Conservation (phyloP, 768 basidiomycete species). For the Phylloporus rhodoxanthus region DNA sequence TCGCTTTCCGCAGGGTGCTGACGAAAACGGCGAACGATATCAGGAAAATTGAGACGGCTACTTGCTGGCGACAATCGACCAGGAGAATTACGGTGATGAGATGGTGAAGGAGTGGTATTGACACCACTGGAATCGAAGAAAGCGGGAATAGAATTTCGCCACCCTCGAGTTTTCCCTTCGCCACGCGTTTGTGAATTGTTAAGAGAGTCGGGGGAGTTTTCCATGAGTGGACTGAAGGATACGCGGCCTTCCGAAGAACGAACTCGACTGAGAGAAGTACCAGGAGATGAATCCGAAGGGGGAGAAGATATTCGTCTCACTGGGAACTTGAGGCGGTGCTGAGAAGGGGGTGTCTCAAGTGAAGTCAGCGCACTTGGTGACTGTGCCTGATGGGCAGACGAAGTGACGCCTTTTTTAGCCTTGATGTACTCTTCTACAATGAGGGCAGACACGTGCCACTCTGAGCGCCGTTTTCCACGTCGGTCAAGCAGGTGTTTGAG, state of each 20-base stretch:
- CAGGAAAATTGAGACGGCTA: slow-evolving; percentile 37
- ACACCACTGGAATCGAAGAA: slow-evolving; percentile 31
- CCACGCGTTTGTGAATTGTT: slow-evolving; percentile 42
- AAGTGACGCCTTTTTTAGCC: slow-evolving; percentile 29
- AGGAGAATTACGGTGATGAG: slow-evolving; percentile 20
- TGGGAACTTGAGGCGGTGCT: slow-evolving; percentile 8
- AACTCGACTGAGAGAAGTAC: slow-evolving; percentile 35
- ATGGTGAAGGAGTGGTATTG: slow-evolving; percentile 32
- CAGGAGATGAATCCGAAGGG: slow-evolving; percentile 36
- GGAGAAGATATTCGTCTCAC: slow-evolving; percentile 25
- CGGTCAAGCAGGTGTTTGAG: slow-evolving; percentile 58
- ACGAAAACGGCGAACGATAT: slow-evolving; percentile 33
- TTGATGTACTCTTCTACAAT: slow-evolving; percentile 62
- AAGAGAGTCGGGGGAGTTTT: slow-evolving; percentile 42
- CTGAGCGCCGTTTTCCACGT: slow-evolving; percentile 37
- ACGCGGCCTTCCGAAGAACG: slow-evolving; percentile 44
- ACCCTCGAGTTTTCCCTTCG: slow-evolving; percentile 31
- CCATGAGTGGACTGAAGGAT: slow-evolving; percentile 54
- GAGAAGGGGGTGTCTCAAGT: slow-evolving; percentile 9
- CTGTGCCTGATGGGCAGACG: slow-evolving; percentile 11
- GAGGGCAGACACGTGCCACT: slow-evolving; percentile 63
- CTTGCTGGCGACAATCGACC: slow-evolving; percentile 40
- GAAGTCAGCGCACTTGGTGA: slow-evolving; percentile 14
- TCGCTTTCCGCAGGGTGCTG: slow-evolving; percentile 39
- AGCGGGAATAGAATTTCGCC: slow-evolving; percentile 26